Base-by-base conservation (phyloP, 2,329 filamentous ascomycete species). In the Pseudogymnoascus sp. region DNA sequence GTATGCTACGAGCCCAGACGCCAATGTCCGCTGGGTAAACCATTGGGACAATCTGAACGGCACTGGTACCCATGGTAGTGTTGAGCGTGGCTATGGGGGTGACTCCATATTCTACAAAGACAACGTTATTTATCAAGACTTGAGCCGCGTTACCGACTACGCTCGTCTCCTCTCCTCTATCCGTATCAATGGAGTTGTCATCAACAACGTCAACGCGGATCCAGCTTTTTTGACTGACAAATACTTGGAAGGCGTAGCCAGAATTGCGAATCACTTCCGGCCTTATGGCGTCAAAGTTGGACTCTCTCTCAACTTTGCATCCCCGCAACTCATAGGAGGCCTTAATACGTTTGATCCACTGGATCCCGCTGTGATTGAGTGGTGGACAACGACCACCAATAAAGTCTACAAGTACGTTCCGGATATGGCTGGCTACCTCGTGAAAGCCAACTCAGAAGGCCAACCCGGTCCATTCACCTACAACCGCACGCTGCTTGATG, bases 131-230 rank as follows among this genome's bases (percentile, higher is more conserved):
- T 74, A 81, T n/a, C 74, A 81, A 3, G 81, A 89, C 64, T 75
- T 87, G 15, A 84, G 81, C 1, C 82, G 86, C 0, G 83, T 81
- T 0, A 74, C 77, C 4, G 77, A 87, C 65, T 89, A 89, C 65
- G 87, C 84, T 1, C 85, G 87, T 1, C 77, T 90, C 2, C 74
- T 90, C 12, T 81, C 87, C 2, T 90, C 87, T 0, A 80, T 89
- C 33, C 76, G 85, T 12, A 74, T 90, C 66, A 90, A 90, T 65
- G 87, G 79, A 0, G 77, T 88, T 8, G 74, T 90, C 2, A 78
- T 89, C 68, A 90, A 90, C 74, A 90, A 90, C 63, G 87, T 90
- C 68, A 90, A 90, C 67, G 86, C 87, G 4, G 84, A 90, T 67
- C 76, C 81, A 2, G 78, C 77, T 0, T 74, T 87, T 0, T 74